phyloP scores from a whole-genome alignment of 208 protist species.

The Herpetomonas samuelpessoai region DNA sequence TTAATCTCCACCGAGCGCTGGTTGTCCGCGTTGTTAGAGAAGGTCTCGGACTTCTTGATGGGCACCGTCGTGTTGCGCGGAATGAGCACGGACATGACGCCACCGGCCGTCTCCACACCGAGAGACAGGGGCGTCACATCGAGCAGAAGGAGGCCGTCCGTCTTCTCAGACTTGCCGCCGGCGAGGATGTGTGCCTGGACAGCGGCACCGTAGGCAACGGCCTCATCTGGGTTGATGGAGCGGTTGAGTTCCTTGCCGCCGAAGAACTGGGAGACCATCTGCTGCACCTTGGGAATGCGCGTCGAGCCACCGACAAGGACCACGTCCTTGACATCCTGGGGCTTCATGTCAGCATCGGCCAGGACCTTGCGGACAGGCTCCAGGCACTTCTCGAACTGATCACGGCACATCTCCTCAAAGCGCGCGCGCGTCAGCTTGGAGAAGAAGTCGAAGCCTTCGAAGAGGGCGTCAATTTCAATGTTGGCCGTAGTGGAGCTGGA shows the following conservation, averaged over 20 bases:
- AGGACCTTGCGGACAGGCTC: constrained; percentile 88
- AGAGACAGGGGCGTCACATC: constrained; percentile 94
- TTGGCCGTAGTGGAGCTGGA: constrained; percentile 90
- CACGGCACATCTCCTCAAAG: constrained; percentile 97
- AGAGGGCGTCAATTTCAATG: constrained; percentile 98
- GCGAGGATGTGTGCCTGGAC: constrained; percentile 96
- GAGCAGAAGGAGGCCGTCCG: constrained; percentile 74
- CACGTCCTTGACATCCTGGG: constrained; percentile 89
- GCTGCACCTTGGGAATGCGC: constrained; percentile 98
- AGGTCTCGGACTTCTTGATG: constrained; percentile 83
- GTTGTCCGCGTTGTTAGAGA: constrained; percentile 86
- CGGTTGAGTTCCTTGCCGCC: constrained; percentile 92
- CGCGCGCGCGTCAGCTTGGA: constrained; percentile 96
- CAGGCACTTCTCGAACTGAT: constrained; percentile 87
- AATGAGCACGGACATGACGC: constrained; percentile 95
- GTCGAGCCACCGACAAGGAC: constrained; percentile 96
- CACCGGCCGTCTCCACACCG: constrained; percentile 91
- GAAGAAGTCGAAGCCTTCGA: constrained; percentile 97
- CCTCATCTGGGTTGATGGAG: constrained; percentile 93
- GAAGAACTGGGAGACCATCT: constrained; percentile 95
- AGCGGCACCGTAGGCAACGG: constrained; percentile 94
- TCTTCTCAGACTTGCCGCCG: constrained; percentile 60
- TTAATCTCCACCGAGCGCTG: constrained; percentile 90
- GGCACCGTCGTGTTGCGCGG: constrained; percentile 84
- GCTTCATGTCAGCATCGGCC: constrained; percentile 85